phyloP scores from a whole-genome alignment of 768 basidiomycete species.

The Astraeus odoratus region DNA sequence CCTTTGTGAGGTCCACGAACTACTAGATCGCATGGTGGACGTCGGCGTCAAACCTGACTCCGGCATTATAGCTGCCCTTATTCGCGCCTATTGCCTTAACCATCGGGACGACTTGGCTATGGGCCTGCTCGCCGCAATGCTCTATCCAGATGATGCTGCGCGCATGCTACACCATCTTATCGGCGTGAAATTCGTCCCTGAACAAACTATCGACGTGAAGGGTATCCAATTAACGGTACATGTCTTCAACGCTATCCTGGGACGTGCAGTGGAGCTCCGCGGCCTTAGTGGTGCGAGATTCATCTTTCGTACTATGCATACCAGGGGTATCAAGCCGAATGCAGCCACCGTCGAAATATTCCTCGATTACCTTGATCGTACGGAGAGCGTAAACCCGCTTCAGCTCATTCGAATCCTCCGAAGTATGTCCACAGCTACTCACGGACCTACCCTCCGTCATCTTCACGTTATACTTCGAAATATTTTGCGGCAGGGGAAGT shows the following conservation, averaged over 20 bases:
- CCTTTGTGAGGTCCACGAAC: slow-evolving; percentile 36
- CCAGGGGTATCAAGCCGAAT: slow-evolving; percentile 44
- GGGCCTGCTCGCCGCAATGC: slow-evolving; percentile 42
- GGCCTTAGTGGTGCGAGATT: slow-evolving; percentile 42
- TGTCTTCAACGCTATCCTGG: slow-evolving; percentile 58
- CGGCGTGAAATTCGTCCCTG: slow-evolving; percentile 11
- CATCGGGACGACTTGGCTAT: slow-evolving; percentile 46
- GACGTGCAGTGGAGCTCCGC: slow-evolving; percentile 38
- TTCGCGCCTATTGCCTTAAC: slow-evolving; percentile 47
- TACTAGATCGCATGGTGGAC: slow-evolving; percentile 42
- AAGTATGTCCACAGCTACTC: slow-evolving; percentile 32
- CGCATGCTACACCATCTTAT: slow-evolving; percentile 15
- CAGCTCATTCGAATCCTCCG: slow-evolving; percentile 44
- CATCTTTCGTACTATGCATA: slow-evolving; percentile 51
- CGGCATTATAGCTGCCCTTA: slow-evolving; percentile 44
- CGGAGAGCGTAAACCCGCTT: slow-evolving; percentile 36
- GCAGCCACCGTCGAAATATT: slow-evolving; percentile 49
- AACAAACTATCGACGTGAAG: slow-evolving; percentile 22
- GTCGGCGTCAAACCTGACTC: slow-evolving; percentile 39
- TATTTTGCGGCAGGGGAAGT: slow-evolving; percentile 48
- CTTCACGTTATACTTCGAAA: slow-evolving; percentile 49
- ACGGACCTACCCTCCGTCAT: slow-evolving; percentile 48
- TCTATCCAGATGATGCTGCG: slow-evolving; percentile 26
- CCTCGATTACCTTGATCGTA: slow-evolving; percentile 42
- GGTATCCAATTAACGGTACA: slow-evolving; percentile 31